A percentile compares a stretch with the other conserved stretches of the same genome.
Conservation (phyloP, 2,329 filamentous ascomycete genomes). For the Dothiorella sarmentorum region DNA sequence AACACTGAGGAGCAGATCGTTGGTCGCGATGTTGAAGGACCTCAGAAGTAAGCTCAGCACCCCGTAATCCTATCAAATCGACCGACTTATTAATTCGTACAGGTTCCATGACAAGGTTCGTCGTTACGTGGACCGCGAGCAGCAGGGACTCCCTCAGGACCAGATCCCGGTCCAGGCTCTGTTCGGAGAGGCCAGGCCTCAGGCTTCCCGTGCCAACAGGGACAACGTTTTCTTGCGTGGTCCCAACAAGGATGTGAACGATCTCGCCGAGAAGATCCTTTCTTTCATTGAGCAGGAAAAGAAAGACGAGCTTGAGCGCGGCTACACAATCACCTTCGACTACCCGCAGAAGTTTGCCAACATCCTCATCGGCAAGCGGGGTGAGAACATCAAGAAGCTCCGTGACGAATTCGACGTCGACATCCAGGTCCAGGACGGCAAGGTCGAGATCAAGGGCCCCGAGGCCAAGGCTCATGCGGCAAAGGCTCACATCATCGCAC, state of each 20-base stretch:
- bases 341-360: conserved; percentile 95
- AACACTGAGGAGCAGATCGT: conserved; percentile 55
- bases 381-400: conserved; percentile 66
- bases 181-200: conserved; percentile 43
- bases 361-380: conserved; percentile 67
- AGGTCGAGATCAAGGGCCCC: conserved; percentile 92
- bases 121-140: conserved; percentile 56
- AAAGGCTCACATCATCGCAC: conserved; percentile 73
- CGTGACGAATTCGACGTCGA: conserved; percentile 69
- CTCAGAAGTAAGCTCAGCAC: conserved; percentile 44
- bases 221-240: conserved; percentile 69
- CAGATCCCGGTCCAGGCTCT: conserved; percentile 57
- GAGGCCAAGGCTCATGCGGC: conserved; percentile 90
- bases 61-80: conserved; percentile 24
- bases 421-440: conserved; percentile 88
- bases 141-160: conserved; percentile 46
- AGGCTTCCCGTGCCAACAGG: conserved; percentile 49
- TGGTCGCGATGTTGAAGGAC: conserved; percentile 52
- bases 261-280: conserved; percentile 67
- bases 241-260: conserved; percentile 67
- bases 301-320: conserved; percentile 89
- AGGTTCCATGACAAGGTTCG: conserved; percentile 61
- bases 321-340: conserved; percentile 80
- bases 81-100: conserved; percentile 23
- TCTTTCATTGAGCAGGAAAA: conserved; percentile 84